phyloP scores from a whole-genome alignment of 192 early-diverging fungal species.

The Entomortierella chlamydospora region DNA sequence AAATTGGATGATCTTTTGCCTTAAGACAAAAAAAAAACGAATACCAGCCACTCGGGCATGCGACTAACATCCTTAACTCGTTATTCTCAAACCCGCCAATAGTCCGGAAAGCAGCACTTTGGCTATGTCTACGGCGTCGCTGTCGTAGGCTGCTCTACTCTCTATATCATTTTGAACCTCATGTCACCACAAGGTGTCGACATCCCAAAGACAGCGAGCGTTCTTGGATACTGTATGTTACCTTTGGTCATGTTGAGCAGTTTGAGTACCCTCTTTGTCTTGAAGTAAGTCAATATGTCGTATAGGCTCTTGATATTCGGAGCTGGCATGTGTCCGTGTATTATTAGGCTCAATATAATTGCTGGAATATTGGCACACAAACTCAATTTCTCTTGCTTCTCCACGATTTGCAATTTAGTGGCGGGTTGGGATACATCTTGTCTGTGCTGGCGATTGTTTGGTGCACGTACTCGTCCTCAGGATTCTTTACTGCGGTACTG shows the following conservation, averaged over 20 bases:
- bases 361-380: not conserved
- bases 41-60: no score
- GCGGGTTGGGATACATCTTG: slow-evolving; percentile 69
- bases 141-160: slow-evolving; percentile 84
- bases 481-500: slow-evolving; percentile 94
- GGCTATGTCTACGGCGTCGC: slow-evolving; percentile 98
- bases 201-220: slow-evolving; percentile 88
- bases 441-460: slow-evolving; percentile 83
- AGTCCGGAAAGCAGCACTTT: slow-evolving; percentile 95
- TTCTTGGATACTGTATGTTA: slow-evolving; percentile 96
- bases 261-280: slow-evolving; percentile 72
- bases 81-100: no score
- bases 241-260: slow-evolving; percentile 94
- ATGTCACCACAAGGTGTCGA: slow-evolving; percentile 94
- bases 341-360: not conserved
- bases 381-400: not conserved
- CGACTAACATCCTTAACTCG: no score
- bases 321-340: not conserved
- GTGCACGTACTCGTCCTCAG: slow-evolving; percentile 94
- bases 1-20: no score
- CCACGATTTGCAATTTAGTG: slow-evolving; percentile 38
- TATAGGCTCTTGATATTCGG: no score
- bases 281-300: slow-evolving; percentile 76
- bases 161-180: slow-evolving; percentile 92
- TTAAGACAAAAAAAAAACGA: no score